Evolutionary conservation across 805 yeast species (phyloP), one percentile per base, ranked within the genome.

Genomic region (Monosporozyma unispora): DNA sequence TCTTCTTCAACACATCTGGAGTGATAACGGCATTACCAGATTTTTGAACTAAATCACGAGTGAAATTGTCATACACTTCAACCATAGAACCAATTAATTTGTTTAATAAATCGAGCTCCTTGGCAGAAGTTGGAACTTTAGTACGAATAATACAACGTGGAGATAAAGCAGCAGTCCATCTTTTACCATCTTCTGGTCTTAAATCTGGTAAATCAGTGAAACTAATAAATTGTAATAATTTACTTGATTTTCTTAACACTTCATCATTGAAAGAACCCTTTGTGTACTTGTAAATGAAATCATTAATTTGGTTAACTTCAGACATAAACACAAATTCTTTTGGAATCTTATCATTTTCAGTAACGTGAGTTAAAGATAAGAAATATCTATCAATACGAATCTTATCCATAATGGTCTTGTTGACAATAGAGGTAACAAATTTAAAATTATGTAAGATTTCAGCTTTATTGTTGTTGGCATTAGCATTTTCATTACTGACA

Each of bases 261-360:
- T 45, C 38, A 29, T 72, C 71, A 27, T 70, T 68, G 48, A 82
- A 63, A 1, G 23, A 9, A 7, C 38, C 31, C 28, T 47, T 45
- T 22, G 49, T 44, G 55, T 50, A 45, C 46, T 40, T 10, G 21
- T 41, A 35, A 47, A 86, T 70, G 50, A 78, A 70, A 4, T 80
- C 87, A 56, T 83, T 88, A 70, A 87, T 74, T 65, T 91, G 98
- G 53, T 81, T 75, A 50, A 80, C 80, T 73, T 93, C 99, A 58
- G 85, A 74, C 98, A 93, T 90, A 70, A 79, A 87, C 25, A 87
- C 96, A 62, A 76, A 86, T 54, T 84, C 80, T 43, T 70, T 58
- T 33, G 96, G 96, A 58, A 91, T 72, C 56, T 77, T 75, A 25
- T 75, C 64, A 23, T 84, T 80, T 63, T 88, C 95, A 40, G 83